Evolutionary conservation across 768 basidiomycete species (phyloP).

Genomic region (Cystobasidium onofrii): DNA sequence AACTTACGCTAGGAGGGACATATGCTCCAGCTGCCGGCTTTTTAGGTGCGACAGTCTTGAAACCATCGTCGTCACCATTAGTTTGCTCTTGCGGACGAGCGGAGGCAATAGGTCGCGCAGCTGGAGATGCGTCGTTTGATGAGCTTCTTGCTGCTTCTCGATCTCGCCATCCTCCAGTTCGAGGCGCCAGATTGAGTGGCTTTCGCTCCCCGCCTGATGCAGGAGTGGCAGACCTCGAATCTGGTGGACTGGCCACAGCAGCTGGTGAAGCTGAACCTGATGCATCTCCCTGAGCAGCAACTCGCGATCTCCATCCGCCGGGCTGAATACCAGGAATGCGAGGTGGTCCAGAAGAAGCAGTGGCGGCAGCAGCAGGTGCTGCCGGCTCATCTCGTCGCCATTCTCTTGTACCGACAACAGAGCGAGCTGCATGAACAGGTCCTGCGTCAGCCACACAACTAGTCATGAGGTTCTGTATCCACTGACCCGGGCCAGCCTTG

Average conservation of each 20-base stretch:
- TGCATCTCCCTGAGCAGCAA: slow-evolving; percentile 3
- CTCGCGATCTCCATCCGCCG: slow-evolving; percentile 9
- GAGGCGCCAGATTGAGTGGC: not conserved
- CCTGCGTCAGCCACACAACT: not conserved
- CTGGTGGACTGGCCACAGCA: not conserved
- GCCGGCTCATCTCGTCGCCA: slow-evolving; percentile 6
- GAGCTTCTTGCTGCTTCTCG: not conserved
- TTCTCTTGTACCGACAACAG: not conserved
- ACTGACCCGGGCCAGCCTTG: not conserved
- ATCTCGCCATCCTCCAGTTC: slow-evolving; percentile 15
- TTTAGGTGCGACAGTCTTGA: slow-evolving; percentile 20
- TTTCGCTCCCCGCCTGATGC: not conserved
- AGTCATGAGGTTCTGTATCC: not conserved
- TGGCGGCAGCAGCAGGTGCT: not conserved
- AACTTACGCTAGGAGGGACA: slow-evolving; percentile 18
- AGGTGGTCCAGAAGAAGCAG: not conserved
- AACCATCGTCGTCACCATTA: slow-evolving; percentile 12
- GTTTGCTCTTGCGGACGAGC: not conserved
- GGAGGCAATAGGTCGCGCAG: not conserved
- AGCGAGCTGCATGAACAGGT: not conserved
- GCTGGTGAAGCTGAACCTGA: not conserved
- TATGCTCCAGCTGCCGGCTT: slow-evolving; percentile 14
- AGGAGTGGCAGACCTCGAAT: not conserved
- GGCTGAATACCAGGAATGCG: not conserved
- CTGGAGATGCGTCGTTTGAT: not conserved